Conservation (phyloP, 2,329 filamentous ascomycete genomes). For the Apiospora sp. region DNA sequence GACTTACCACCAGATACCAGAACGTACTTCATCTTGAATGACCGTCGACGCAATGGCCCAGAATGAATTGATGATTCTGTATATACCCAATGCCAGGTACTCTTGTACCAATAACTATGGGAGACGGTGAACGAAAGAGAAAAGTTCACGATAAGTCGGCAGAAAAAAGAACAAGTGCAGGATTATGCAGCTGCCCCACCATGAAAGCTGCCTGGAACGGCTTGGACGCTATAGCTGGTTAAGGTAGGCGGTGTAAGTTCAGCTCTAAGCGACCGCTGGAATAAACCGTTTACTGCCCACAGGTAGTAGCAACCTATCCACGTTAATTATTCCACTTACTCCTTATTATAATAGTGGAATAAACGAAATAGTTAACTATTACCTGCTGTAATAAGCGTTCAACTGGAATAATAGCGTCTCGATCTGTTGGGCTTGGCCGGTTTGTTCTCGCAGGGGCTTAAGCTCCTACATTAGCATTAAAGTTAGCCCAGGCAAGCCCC, state of each 20-base stretch:
- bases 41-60: constrained; percentile 19
- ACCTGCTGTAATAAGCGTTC: too few species aligned
- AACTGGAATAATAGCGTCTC: too few species aligned
- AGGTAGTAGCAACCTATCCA: too few species aligned
- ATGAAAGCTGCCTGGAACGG: background rate
- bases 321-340: too few species aligned
- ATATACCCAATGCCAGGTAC: constrained; percentile 18
- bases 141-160: constrained; percentile 2
- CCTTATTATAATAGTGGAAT: too few species aligned
- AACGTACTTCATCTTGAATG: constrained; percentile 28
- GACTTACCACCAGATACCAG: constrained; percentile 26
- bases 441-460: too few species aligned
- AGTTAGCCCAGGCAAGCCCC: background rate
- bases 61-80: constrained; percentile 3
- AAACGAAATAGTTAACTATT: too few species aligned
- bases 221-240: background rate
- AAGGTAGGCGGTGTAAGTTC: background rate
- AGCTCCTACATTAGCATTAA: background rate
- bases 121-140: constrained; percentile 18
- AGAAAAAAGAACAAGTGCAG: constrained; percentile 5
- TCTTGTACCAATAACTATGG: constrained; percentile 9
- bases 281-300: too few species aligned
- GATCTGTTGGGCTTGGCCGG: too few species aligned
- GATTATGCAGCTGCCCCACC: constrained; percentile 9
- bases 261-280: background rate